Evolutionary conservation across 176 grass and related monocot genomes (phyloP).

Genomic region (Aegilops bicornis): DNA sequence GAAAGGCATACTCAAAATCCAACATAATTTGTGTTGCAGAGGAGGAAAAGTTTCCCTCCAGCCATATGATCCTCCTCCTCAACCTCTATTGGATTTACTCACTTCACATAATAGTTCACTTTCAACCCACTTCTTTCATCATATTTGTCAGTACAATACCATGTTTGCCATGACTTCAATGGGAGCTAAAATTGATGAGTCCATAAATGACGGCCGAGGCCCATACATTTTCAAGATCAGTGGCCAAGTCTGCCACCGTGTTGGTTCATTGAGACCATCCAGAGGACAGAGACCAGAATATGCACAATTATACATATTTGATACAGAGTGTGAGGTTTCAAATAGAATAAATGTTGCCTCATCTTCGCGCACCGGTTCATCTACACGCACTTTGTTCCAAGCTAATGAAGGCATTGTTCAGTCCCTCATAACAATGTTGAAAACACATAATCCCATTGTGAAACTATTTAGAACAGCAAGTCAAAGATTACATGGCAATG

Average conservation of each 20-base stretch:
- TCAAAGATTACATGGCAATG: background rate
- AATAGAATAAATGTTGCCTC: background rate
- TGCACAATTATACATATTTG: background rate
- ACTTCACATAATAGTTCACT: background rate
- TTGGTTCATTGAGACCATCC: background rate
- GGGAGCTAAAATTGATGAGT: background rate
- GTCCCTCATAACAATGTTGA: background rate
- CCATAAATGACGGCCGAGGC: background rate
- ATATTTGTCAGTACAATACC: background rate
- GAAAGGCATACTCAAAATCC: background rate
- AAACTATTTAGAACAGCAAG: background rate
- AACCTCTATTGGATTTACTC: background rate
- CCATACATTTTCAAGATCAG: background rate
- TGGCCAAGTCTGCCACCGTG: background rate
- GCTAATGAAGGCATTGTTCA: background rate
- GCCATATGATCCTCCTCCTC: background rate
- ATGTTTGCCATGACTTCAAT: background rate
- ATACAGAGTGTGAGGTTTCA: background rate
- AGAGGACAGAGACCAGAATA: background rate
- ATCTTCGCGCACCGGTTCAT: background rate
- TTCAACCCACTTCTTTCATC: background rate
- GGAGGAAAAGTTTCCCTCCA: background rate
- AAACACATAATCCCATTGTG: background rate
- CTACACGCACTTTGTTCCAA: background rate
- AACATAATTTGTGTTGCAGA: background rate